Evolutionary conservation across 2,329 filamentous ascomycete species (phyloP).

Genomic region (Beauveria scarabaeidicola): DNA sequence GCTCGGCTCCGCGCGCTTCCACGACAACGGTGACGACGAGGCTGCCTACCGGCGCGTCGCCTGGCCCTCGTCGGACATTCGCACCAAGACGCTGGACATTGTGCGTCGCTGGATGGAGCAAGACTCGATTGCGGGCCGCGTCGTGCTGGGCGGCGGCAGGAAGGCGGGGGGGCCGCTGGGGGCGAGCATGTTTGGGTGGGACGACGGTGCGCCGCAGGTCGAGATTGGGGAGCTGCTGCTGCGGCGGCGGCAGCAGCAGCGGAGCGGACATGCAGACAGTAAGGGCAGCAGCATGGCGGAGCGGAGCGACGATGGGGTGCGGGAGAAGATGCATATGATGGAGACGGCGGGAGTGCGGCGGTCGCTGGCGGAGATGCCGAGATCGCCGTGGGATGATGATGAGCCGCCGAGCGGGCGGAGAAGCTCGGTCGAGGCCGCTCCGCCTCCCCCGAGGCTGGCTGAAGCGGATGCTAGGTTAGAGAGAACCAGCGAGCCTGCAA

Average conservation of each 20-base stretch:
- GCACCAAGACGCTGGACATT: slow-evolving; percentile 45
- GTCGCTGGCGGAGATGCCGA: background rate
- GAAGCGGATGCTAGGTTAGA: background rate
- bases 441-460: background rate
- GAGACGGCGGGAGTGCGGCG: slow-evolving; percentile 9
- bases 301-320: too few species aligned
- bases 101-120: slow-evolving; percentile 60
- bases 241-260: slow-evolving; percentile 18
- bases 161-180: slow-evolving; percentile 26
- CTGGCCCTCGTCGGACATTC: slow-evolving; percentile 48
- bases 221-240: slow-evolving; percentile 34
- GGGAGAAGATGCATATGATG: slow-evolving; percentile 18
- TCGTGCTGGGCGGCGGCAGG: slow-evolving; percentile 29
- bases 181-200: slow-evolving; percentile 53
- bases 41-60: slow-evolving; percentile 51
- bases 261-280: too few species aligned
- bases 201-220: slow-evolving; percentile 42
- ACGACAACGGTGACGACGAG: slow-evolving; percentile 44
- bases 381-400: slow-evolving; percentile 8
- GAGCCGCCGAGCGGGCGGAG: background rate
- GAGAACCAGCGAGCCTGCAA: background rate
- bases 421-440: slow-evolving; percentile 14
- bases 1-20: slow-evolving; percentile 47
- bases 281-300: too few species aligned
- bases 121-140: slow-evolving; percentile 48